Evolutionary conservation across 2,329 filamentous ascomycete genomes (phyloP).

Genomic region (Xylaria arbuscula): DNA sequence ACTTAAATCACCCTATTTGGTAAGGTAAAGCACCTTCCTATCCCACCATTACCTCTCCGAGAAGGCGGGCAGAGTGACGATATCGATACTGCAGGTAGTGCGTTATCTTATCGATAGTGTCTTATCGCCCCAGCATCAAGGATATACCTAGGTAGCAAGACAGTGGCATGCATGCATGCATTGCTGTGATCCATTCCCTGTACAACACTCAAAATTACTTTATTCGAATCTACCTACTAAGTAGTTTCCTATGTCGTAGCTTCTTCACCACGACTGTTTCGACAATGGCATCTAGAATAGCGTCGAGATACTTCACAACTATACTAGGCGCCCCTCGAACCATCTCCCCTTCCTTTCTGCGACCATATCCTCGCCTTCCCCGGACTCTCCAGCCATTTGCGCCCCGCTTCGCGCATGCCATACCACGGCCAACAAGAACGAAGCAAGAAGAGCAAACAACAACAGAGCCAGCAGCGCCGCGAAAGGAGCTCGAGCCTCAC

Average conservation of each 20-base stretch:
- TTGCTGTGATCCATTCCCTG: too few relatives aligned
- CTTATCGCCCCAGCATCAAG: too few relatives aligned
- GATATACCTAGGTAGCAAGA: too few relatives aligned
- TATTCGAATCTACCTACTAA: neutral
- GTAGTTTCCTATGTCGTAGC: neutral
- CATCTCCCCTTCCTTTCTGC: constrained; percentile 36
- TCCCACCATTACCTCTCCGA: neutral
- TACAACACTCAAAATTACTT: too few relatives aligned
- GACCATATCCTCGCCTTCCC: constrained; percentile 43
- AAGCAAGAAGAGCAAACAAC: neutral
- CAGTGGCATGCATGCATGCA: too few relatives aligned
- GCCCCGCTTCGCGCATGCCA: constrained; percentile 47
- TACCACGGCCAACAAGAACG: constrained; percentile 44
- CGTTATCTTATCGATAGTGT: neutral
- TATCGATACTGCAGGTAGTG: constrained; percentile 1
- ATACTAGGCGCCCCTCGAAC: constrained; percentile 34
- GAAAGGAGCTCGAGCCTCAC: constrained; percentile 65
- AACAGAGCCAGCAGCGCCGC: constrained; percentile 41
- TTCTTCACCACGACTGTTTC: neutral
- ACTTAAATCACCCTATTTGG: too few relatives aligned
- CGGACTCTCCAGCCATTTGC: constrained; percentile 42
- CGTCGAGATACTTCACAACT: constrained; percentile 31
- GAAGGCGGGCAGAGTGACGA: neutral
- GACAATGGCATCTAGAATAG: constrained; percentile 44
- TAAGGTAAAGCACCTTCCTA: too few relatives aligned